Percentiles rank a stretch among this genome's conserved stretches.
phyloP scores from a whole-genome alignment of 2,329 filamentous ascomycete species.

The Pseudocercospora pini-densiflorae region DNA sequence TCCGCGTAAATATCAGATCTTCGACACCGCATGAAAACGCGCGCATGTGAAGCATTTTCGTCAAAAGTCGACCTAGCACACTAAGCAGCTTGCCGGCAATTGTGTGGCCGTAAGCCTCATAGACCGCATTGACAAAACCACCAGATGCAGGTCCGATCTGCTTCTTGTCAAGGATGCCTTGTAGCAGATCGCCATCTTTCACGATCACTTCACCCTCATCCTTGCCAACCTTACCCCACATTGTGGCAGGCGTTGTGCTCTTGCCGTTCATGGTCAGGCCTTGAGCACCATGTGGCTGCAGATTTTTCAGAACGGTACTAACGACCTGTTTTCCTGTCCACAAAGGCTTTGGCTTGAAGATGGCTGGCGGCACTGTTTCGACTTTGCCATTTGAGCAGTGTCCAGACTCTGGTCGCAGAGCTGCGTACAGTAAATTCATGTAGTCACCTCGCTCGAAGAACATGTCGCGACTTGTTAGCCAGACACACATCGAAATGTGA shows the following conservation, averaged over 20 bases:
- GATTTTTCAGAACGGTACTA: conserved; percentile 90
- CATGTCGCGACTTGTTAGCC: conserved; percentile 86
- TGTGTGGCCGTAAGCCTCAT: conserved; percentile 89
- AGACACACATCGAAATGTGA: conserved; percentile 93
- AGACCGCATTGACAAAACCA: conserved; percentile 87
- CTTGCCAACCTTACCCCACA: conserved; percentile 70
- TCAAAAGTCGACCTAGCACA: conserved; percentile 85
- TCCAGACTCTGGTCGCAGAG: conserved; percentile 84
- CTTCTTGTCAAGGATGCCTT: conserved; percentile 92
- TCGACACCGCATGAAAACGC: conserved; percentile 98
- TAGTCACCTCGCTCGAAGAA: conserved; percentile 90
- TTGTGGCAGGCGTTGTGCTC: conserved; percentile 74
- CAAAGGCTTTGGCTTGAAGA: conserved; percentile 77
- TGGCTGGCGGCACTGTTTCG: conserved; percentile 76
- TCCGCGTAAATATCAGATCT: conserved; percentile 81
- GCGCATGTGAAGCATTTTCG: conserved; percentile 87
- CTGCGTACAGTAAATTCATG: conserved; percentile 90
- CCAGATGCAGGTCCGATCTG: conserved; percentile 88
- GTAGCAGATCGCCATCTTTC: conserved; percentile 83
- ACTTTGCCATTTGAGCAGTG: conserved; percentile 85
- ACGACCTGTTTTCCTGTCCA: conserved; percentile 99
- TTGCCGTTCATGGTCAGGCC: conserved; percentile 80
- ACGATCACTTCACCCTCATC: conserved; percentile 79
- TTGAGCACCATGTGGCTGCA: conserved; percentile 75
- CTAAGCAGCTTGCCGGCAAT: conserved; percentile 86